Evolutionary conservation across 208 protist genomes (phyloP), one percentile per base, ranked within the genome.

Genomic region (Acanthamoeba divionensis): DNA sequence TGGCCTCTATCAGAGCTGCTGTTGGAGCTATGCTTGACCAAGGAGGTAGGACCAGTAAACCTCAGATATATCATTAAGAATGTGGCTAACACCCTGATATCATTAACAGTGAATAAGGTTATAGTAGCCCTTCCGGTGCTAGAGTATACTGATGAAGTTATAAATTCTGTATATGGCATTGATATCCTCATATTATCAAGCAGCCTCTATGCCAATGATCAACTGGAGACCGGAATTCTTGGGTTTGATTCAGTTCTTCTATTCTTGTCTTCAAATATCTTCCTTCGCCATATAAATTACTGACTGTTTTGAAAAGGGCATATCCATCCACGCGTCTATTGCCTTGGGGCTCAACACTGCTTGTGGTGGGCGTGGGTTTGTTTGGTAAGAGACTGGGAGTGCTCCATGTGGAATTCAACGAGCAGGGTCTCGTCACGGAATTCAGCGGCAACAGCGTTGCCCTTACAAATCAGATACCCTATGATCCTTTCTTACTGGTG

Each of bases 91-190:
- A n/a, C n/a, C n/a, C n/a, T n/a, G n/a, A n/a, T n/a, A n/a, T n/a
- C n/a, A n/a, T n/a, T n/a, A n/a, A n/a, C n/a, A 80, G 71, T 85
- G 4, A 85, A 85, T 57, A 85, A 85, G 44, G 47, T 85, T 26
- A 85, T 85, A 10, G 54, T 45, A 9, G 50, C 41, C 13, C 54
- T 85, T 50, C 60, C 54, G 26, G 75, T 45, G 7, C 6, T 1
- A 9, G 65, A 31, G 21, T 38, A 47, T 5, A 26, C 65, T 5
- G 41, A 52, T 5, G 26, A 33, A 0, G 18, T 85, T 24, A 13
- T 85, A 12, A 26, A 41, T 12, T 10, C 0, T 3, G 44, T 85
- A 38, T 50, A 47, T 0, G 36, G 36, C 6, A 85, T 85, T 24
- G 75, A 85, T 57, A 65, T 85, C 24, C n/a, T 85, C 52, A 85